Base-by-base conservation (phyloP, 352 stramenopile genomes). In the Phytopythium chamaehyphon region DNA sequence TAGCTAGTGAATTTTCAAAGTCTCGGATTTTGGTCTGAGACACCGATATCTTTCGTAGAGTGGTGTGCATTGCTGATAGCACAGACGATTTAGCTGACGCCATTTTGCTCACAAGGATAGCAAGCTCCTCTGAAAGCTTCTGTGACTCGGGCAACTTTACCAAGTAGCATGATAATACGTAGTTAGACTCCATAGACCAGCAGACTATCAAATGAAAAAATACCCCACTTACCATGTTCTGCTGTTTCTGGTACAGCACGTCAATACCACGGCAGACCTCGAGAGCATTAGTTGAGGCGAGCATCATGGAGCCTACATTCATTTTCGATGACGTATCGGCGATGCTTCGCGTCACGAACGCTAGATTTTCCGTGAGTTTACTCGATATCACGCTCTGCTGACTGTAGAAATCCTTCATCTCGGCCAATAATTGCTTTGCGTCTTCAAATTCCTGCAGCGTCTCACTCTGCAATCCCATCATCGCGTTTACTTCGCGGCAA, bases 1-100 rank as follows among this genome's bases (percentile, higher is more conserved):
- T 84, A 7, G 71, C 66, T 36, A 95, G 37, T n/a, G 79, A 90
- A 50, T 87, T 88, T 47, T 93, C 85, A 70, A 95, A 95, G 61
- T 93, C 85, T n/a, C 83, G 78, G 48, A 95, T 95, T 51, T 88
- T 86, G 6, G 83, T 93, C 62, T 95, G 85, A n/a, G 66, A 71
- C 0, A 76, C 61, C 1, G 85, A 93, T 36, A 95, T 87, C 57
- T 83, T 73, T 11, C 78, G 75, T 51, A 95, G 33, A 40, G 72
- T 79, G 14, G 58, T 62, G 51, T 87, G 75, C 16, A 95, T 81
- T 9, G 67, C 60, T 24, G 57, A 57, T 56, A 79, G 86, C n/a
- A 80, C 73, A 21, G 64, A 65, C 0, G 57, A 19, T 47, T 92
- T 93, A 23, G 66, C 64, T 14, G 63, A 54, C 40, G 80, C 83